Evolutionary conservation across 108 stramenopile species (phyloP), one percentile per base, ranked within the genome.

Genomic region (Cyclotella choctawhatcheeana): DNA sequence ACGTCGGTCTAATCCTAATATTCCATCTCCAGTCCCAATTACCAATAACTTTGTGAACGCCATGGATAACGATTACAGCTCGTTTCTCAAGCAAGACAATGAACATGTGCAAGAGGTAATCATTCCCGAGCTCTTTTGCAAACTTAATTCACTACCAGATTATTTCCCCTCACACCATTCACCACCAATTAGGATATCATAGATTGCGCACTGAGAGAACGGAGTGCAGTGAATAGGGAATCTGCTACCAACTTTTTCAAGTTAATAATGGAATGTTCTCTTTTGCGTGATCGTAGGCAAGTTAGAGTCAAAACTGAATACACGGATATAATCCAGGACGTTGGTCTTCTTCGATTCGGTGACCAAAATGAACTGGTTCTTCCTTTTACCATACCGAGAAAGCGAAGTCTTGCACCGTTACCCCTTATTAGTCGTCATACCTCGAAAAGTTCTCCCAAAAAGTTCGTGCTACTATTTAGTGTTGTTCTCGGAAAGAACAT

Each of bases 251-350:
- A 59, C 18, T 66, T 77, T 44, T 58, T 82, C 27, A 77, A 48
- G 50, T 16, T 37, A 21, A 34, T 82, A 14, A 50, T 43, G 22
- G 64, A 76, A 34, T 27, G 30, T 27, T 53, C 51, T 6, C 50
- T 61, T 24, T 10, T 67, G 17, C 25, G 35, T 27, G 52, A 61
- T 30, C 32, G 48, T 30, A 20, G 20, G 50, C 32, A 58, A 3
- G 25, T 5, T 14, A 77, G 40, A 37, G 44, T 17, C 30, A 69
- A 71, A 24, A 45, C 44, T 10, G 70, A 76, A 24, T 71, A 76
- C 22, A 8, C 73, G 31, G 76, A 82, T 47, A 26, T 82, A 3
- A 52, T 82, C 35, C 69, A 76, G 48, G 81, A 82, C 21, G 71
- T 60, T 18, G 26, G 59, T 18, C 24, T 72, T 3, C 73, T 66